Base-by-base conservation (phyloP, 2,329 filamentous ascomycete species). In the Laburnicola sp. region DNA sequence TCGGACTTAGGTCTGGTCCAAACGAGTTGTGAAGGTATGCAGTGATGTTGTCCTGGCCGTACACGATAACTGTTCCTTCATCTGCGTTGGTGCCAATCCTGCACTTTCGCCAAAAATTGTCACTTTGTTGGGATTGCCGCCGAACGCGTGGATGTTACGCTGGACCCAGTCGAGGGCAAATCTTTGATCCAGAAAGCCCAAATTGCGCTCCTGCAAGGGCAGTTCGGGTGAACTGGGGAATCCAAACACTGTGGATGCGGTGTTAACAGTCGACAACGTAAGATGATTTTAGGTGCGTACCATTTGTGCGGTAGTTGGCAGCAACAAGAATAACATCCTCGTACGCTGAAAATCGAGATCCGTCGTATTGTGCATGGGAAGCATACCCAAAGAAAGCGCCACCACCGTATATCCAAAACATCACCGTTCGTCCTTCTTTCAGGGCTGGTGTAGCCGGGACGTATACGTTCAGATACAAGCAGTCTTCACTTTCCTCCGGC, bases 151-250 rank as follows among this genome's bases (percentile, higher is more conserved):
- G 31, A 81, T 77, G 50, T 81, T 78, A 26, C 75, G 74, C 46
- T 75, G 71, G 2, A 78, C 80, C 81, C 81, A 83, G 59, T 82
- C 76, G 1, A 83, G 68, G 3, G 80, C 81, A 21, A 76, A 62
- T n/a, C 80, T 73, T 52, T 82, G 80, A 46, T 83, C 81, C 70
- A 80, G 81, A 63, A 82, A 80, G 2, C 80, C 81, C 22, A 79
- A 70, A 49, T 83, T 83, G 1, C 53, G 57, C 21, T 53, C 57
- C 9, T 56, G 46, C 7, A 62, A 16, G 6, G 62, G 51, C 2
- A 70, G 40, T 8, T 59, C 58, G 2, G 65, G 58, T 6, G 63
- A 56, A 22, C 39, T 51, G 39, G 65, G 63, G 11, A 68, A 65
- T 11, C 67, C 67, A 39, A 70, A 70, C 1, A 65, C 66, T 16